Percentiles rank a stretch among this genome's conserved stretches.
phyloP scores from a whole-genome alignment of 2,329 filamentous ascomycete species.

The Diaporthe australafricana region DNA sequence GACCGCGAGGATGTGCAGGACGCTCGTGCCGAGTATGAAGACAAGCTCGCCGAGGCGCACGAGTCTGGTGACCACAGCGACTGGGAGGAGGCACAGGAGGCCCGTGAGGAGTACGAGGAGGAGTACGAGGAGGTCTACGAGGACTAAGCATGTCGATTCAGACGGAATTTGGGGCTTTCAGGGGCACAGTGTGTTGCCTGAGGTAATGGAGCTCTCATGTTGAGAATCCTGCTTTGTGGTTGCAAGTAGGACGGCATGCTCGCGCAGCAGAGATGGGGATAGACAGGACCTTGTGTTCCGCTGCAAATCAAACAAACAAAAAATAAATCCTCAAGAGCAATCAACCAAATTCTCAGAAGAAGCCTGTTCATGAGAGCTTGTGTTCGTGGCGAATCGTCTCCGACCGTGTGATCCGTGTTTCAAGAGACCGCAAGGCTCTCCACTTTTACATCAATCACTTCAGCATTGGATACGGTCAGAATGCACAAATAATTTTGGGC shows the following conservation, averaged over 20 bases:
- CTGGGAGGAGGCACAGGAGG: slow-evolving; percentile 63
- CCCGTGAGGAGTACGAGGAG: slow-evolving; percentile 62
- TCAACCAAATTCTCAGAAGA: background rate
- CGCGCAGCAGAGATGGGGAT: background rate
- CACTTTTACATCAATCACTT: background rate
- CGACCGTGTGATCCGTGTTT: background rate
- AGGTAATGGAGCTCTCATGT: background rate
- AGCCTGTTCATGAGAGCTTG: background rate
- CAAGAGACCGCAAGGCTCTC: background rate
- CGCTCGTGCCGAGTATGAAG: slow-evolving; percentile 57
- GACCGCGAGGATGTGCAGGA: slow-evolving; percentile 56
- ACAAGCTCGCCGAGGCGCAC: slow-evolving; percentile 52
- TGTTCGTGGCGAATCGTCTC: background rate
- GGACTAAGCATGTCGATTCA: slow-evolving; percentile 31
- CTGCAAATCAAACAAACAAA: background rate
- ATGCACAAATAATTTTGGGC: too few relatives aligned
- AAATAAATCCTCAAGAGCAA: background rate
- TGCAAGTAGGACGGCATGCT: background rate
- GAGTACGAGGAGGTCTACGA: slow-evolving; percentile 58
- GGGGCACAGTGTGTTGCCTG: background rate
- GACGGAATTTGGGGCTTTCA: too few relatives aligned
- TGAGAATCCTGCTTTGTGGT: background rate
- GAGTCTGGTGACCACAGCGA: slow-evolving; percentile 63
- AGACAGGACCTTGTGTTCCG: slow-evolving; percentile 17
- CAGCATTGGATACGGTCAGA: too few relatives aligned